phyloP scores from a whole-genome alignment of 805 yeast species.

The Wickerhamiella qilinensis region DNA sequence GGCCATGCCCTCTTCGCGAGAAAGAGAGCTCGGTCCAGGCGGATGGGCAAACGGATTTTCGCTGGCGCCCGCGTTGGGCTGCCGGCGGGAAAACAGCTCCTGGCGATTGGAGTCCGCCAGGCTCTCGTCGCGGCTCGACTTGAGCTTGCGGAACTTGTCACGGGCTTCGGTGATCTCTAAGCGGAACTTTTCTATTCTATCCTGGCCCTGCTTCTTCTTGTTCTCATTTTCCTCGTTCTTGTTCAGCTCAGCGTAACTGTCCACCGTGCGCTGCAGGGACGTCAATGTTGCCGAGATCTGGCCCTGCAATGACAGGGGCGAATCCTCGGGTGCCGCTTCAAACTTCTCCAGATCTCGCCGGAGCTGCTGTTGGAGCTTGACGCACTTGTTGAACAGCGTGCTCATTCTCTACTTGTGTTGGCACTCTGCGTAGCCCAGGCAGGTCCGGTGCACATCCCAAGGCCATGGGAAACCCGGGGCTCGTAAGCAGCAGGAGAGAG shows the following conservation, averaged over 20 bases:
- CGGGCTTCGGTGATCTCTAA: constrained; percentile 27
- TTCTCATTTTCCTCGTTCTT: constrained; percentile 42
- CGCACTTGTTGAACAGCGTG: constrained; percentile 76
- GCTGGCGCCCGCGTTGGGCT: constrained; percentile 8
- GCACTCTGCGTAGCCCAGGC: neutral
- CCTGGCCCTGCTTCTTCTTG: constrained; percentile 39
- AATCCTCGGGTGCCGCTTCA: constrained; percentile 37
- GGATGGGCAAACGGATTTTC: constrained; percentile 20
- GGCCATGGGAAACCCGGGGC: too few relatives aligned
- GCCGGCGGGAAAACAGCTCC: constrained; percentile 41
- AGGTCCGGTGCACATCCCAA: too few relatives aligned
- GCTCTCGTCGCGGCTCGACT: constrained; percentile 37
- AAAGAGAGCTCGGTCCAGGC: constrained; percentile 4
- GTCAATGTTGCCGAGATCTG: constrained; percentile 68
- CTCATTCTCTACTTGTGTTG: constrained; percentile 31
- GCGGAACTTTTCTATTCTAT: constrained; percentile 44
- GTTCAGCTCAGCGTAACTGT: constrained; percentile 44
- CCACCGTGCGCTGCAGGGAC: constrained; percentile 57
- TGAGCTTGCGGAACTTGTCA: constrained; percentile 36
- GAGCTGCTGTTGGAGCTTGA: constrained; percentile 64
- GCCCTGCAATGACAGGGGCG: constrained; percentile 63
- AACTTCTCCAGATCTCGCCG: constrained; percentile 52
- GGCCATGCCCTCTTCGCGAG: constrained; percentile 44
- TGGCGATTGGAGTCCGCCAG: constrained; percentile 31
- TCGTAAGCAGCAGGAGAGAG: too few relatives aligned